These are phyloP conservation scores for Lithospermum erythrorhizon DNA, from an alignment of 257 asterid genomes.

Conservation along the genomic window DNA sequence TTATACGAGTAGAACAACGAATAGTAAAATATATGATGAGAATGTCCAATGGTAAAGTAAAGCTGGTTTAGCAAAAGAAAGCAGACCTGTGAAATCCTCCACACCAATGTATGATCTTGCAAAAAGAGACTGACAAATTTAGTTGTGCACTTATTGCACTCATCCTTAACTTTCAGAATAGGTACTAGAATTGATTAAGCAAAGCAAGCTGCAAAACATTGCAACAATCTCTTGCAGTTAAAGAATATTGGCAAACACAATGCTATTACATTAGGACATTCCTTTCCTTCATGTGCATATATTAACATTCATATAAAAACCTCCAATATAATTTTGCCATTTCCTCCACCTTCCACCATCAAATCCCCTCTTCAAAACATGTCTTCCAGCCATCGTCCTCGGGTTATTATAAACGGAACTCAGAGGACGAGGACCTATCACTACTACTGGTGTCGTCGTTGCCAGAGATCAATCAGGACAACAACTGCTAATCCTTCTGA, in stretches of 20 bases:
- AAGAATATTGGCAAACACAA: conserved; percentile 17
- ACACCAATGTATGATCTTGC: too few relatives aligned
- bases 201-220: conserved; percentile 15
- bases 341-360: not conserved
- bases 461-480: conserved; percentile 65
- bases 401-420: conserved; percentile 42
- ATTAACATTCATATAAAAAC: conserved; percentile 14
- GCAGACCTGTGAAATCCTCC: too few relatives aligned
- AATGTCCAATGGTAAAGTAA: too few relatives aligned
- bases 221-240: conserved; percentile 3
- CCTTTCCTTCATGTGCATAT: conserved; percentile 20
- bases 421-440: conserved; percentile 62
- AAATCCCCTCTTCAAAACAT: conserved; percentile 13
- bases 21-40: too few relatives aligned
- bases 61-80: too few relatives aligned
- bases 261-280: conserved; percentile 32
- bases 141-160: not conserved
- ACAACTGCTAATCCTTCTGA: conserved; percentile 57
- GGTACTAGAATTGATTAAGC: conserved; percentile 15
- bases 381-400: conserved; percentile 34
- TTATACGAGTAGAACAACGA: too few relatives aligned
- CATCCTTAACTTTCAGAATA: conserved; percentile 42
- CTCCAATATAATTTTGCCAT: not conserved
- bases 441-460: conserved; percentile 71
- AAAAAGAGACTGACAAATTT: too few relatives aligned